phyloP scores from a whole-genome alignment of 2,329 filamentous ascomycete genomes.

The Lachnellula arida region DNA sequence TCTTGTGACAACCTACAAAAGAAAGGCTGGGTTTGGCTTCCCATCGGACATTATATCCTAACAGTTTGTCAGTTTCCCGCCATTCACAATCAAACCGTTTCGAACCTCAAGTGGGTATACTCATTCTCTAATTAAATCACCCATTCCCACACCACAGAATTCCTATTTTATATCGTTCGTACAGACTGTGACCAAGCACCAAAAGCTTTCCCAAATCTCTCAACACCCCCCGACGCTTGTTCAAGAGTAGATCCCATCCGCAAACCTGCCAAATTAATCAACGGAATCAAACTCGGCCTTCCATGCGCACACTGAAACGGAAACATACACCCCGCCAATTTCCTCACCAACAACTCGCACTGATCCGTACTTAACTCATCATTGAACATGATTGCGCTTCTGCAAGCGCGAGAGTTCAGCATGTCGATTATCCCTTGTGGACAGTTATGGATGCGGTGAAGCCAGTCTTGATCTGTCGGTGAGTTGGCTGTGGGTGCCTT shows the following conservation, averaged over 20 bases:
- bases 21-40: too few species aligned
- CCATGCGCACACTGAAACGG: slow-evolving; percentile 86
- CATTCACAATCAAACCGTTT: too few species aligned
- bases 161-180: neutral
- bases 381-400: slow-evolving; percentile 85
- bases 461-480: slow-evolving; percentile 42
- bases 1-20: too few species aligned
- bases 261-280: slow-evolving; percentile 46
- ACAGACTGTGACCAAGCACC: neutral
- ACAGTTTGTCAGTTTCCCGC: too few species aligned
- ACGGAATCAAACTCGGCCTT: slow-evolving; percentile 58
- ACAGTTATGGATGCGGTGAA: slow-evolving; percentile 60
- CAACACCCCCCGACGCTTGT: neutral
- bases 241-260: neutral
- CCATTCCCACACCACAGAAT: too few species aligned
- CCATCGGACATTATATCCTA: too few species aligned
- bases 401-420: slow-evolving; percentile 70
- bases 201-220: neutral
- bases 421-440: slow-evolving; percentile 72
- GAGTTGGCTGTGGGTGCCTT: neutral
- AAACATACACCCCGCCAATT: slow-evolving; percentile 60
- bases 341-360: slow-evolving; percentile 52
- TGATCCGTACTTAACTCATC: slow-evolving; percentile 56
- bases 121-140: too few species aligned
- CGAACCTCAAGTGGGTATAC: too few species aligned